Evolutionary conservation across 805 yeast species (phyloP).

Genomic region (Priceomyces fermenticarens): DNA sequence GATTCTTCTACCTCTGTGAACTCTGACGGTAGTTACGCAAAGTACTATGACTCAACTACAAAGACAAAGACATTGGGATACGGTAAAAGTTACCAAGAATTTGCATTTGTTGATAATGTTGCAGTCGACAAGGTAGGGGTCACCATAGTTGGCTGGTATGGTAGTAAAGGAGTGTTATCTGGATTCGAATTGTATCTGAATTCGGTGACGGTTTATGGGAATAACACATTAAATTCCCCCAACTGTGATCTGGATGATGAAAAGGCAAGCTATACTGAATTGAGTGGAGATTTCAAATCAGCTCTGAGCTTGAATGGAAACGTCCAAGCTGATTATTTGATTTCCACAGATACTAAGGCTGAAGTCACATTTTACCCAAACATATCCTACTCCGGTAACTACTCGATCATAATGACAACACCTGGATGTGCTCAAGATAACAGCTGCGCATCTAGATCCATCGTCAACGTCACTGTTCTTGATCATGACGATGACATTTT

Average conservation of each 20-base stretch:
- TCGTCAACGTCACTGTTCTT: constrained; percentile 70
- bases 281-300: constrained; percentile 30
- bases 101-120: constrained; percentile 70
- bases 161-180: constrained; percentile 61
- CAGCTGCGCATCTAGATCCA: constrained; percentile 70
- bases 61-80: constrained; percentile 39
- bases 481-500: constrained; percentile 46
- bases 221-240: constrained; percentile 66
- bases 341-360: constrained; percentile 24
- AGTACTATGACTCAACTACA: constrained; percentile 32
- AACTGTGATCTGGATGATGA: constrained; percentile 43
- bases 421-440: constrained; percentile 78
- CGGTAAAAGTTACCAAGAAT: constrained; percentile 66
- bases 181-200: constrained; percentile 73
- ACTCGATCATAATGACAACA: constrained; percentile 69
- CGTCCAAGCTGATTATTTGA: constrained; percentile 32
- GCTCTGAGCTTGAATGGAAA: constrained; percentile 25
- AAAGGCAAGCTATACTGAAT: constrained; percentile 21
- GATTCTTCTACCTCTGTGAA: constrained; percentile 31
- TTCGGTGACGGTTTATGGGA: constrained; percentile 65
- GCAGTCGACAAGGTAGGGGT: constrained; percentile 60
- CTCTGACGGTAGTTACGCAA: constrained; percentile 32
- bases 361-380: constrained; percentile 61
- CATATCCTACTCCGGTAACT: constrained; percentile 69
- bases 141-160: constrained; percentile 65